A percentile compares a stretch with the other conserved stretches of the same genome.
Evolutionary conservation across 257 asterid species (phyloP).

Genomic region (Solanum boliviense): DNA sequence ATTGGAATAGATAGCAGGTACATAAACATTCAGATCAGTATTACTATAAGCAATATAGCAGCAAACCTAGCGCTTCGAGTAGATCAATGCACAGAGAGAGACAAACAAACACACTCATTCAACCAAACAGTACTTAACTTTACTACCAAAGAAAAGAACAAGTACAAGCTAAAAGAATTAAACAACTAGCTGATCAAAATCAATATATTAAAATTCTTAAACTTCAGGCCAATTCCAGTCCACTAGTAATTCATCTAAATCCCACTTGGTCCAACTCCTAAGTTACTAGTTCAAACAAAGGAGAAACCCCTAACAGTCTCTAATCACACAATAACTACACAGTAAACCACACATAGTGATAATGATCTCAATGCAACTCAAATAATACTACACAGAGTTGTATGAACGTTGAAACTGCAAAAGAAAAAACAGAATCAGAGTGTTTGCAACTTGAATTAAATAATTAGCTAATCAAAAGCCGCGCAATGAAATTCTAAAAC

Average conservation of each 20-base stretch:
- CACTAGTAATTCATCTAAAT: background rate
- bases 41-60: background rate
- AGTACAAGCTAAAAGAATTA: background rate
- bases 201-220: background rate
- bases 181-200: background rate
- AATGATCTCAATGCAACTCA: background rate
- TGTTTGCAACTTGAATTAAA: background rate
- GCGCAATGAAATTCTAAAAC: too few relatives aligned
- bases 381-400: background rate
- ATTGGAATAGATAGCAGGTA: background rate
- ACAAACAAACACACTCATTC: background rate
- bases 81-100: background rate
- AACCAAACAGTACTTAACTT: background rate
- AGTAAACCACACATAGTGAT: too few relatives aligned
- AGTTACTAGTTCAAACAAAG: background rate
- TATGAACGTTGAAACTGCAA: background rate
- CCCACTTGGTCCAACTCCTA: background rate
- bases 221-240: background rate
- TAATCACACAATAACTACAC: background rate
- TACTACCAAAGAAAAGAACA: background rate
- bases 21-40: background rate
- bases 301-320: background rate
- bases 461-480: too few relatives aligned
- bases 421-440: background rate
- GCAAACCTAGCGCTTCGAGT: background rate